Base-by-base conservation (phyloP, 331 rosid species). In the Stylosanthes scabra region DNA sequence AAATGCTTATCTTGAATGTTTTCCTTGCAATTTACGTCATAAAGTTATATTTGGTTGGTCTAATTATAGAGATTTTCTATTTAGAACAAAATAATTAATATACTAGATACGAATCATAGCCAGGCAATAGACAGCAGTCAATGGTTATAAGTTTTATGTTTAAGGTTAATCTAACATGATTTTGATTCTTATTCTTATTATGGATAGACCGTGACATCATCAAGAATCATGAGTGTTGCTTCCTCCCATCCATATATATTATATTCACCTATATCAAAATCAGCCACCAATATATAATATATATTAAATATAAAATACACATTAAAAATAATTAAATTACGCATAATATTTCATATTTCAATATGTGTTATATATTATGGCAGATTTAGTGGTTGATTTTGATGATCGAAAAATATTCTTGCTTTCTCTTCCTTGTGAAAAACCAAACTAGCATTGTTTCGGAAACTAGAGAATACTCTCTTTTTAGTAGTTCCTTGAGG, bases 401-500 rank as follows among this genome's bases (percentile, higher is more conserved):
- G 25, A n/a, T n/a, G n/a, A n/a, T n/a, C n/a, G n/a, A n/a, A n/a
- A n/a, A n/a, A n/a, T n/a, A n/a, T n/a, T n/a, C n/a, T n/a, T n/a
- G n/a, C n/a, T 20, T 20, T 1, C 25, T 20, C 25, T 20, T 20
- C 25, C 4, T 50, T 12, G 40, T 34, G 70, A 44, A 27, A 9
- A 42, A 7, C 34, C 6, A 72, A 6, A 29, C 27, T 34, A 46
- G 15, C 50, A 46, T 28, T 73, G 34, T 45, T 3, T 6, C 28
- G 29, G 45, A 29, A 20, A 20, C 52, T 11, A 20, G 50, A 70
- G 64, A 69, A 9, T 27, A 49, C 16, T 37, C 14, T 77, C 61
- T 59, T 59, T 61, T 52, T 44, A 44, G 76, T 63, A 76, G 81
- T 72, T 54, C 72, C 76, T 52, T 62, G 6, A 29, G 52, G 63